phyloP scores from a whole-genome alignment of 2,329 filamentous ascomycete species.

The Dryadomyces sulphureus region DNA sequence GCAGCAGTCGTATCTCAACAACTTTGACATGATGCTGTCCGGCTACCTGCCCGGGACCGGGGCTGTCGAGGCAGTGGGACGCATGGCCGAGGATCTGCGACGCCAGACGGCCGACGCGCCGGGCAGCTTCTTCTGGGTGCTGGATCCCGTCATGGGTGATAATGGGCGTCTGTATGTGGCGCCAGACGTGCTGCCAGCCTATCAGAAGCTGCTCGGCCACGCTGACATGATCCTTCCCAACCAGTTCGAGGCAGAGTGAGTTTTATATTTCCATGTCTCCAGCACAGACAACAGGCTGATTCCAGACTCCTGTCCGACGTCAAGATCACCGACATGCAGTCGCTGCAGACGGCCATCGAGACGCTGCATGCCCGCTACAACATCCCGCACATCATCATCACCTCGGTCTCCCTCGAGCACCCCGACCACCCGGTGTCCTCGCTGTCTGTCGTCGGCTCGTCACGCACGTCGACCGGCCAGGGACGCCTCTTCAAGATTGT shows the following conservation, averaged over 20 bases:
- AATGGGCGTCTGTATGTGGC: constrained; percentile 85
- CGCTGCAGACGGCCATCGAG: constrained; percentile 59
- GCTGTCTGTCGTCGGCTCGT: constrained; percentile 65
- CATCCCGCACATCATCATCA: constrained; percentile 84
- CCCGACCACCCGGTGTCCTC: constrained; percentile 32
- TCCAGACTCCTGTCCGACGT: constrained; percentile 68
- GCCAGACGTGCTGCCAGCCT: constrained; percentile 81
- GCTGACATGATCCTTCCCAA: constrained; percentile 92
- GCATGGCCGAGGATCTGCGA: constrained; percentile 69
- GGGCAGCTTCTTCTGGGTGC: constrained; percentile 86
- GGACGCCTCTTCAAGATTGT: constrained; percentile 80
- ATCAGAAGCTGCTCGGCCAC: constrained; percentile 62
- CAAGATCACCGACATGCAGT: constrained; percentile 61
- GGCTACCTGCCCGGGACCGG: constrained; percentile 86
- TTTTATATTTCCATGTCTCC: background rate
- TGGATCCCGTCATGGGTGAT: constrained; percentile 98
- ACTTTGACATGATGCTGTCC: constrained; percentile 88
- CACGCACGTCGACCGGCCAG: constrained; percentile 43
- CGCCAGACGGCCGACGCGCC: constrained; percentile 47
- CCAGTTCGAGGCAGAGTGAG: constrained; percentile 88
- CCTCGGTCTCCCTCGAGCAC: constrained; percentile 60
- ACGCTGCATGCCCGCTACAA: constrained; percentile 61
- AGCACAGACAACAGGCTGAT: background rate
- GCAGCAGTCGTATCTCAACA: constrained; percentile 66
- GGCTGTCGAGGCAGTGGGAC: constrained; percentile 69